Base-by-base conservation (phyloP, 805 yeast genomes). In the Vanderwaltozyma tropicalis region DNA sequence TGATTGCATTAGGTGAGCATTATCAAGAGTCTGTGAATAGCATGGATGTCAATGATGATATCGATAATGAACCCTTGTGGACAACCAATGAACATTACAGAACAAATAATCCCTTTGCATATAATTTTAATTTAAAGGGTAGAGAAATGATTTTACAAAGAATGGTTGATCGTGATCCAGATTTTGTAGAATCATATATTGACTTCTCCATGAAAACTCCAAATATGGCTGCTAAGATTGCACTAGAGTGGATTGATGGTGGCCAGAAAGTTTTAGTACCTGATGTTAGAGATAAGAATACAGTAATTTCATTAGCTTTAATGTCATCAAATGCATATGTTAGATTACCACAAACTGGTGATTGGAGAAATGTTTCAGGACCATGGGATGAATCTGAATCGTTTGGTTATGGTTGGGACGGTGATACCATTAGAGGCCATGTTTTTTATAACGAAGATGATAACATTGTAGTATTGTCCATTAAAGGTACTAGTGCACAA, bases 281-380 rank as follows among this genome's bases (percentile, higher is more conserved):
- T 0, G 74, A 92, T 47, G 63, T 89, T 8, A 63, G 76, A 1
- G 95, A 88, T 57, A 72, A 71, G 37, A 76, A 75, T 28, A 84
- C 96, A 0, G 56, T 89, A 3, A 64, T 88, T 2, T 63, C 82
- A 1, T 61, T 89, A 30, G 97, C 96, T 0, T 59, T 78, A 37
- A 82, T 89, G 76, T 76, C 95, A 0, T 83, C 95, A 1, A 82
- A 92, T 56, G 96, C 97, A 2, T 92, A 89, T 53, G 94, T 86
- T 3, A 70, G 72, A 32, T 63, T 74, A 22, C 96, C 96, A 3
- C 62, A 62, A 16, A 72, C 77, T 18, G 88, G 87, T 33, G 94
- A 85, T 54, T 92, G 97, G 97, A 64, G 80, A 39, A 92, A 89
- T 50, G 74, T 84, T 11, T 72, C 76, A 0, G 61, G 57, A 1